Conservation (phyloP, 2,329 filamentous ascomycete genomes). For the Clarireedia hainanense region DNA sequence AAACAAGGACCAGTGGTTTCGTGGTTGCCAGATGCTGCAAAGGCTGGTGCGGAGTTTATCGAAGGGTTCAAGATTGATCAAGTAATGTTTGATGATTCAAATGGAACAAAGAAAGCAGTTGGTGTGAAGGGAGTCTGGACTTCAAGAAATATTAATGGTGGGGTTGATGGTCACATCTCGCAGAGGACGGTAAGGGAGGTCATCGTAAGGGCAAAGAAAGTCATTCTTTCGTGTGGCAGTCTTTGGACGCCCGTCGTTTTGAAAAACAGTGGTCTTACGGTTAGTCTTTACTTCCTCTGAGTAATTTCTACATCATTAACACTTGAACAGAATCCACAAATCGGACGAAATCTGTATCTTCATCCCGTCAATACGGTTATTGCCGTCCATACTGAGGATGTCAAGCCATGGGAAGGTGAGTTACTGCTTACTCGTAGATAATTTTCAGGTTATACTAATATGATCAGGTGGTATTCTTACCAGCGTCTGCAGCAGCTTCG, state of each 20-base stretch:
- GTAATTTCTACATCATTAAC: slow-evolving; percentile 4
- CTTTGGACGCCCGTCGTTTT: slow-evolving; percentile 72
- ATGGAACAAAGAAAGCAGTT: slow-evolving; percentile 46
- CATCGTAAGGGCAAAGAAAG: slow-evolving; percentile 68
- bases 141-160: slow-evolving; percentile 56
- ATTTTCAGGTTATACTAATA: neutral
- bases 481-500: slow-evolving; percentile 65
- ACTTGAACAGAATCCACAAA: slow-evolving; percentile 54
- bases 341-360: slow-evolving; percentile 73
- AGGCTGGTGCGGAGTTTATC: slow-evolving; percentile 70
- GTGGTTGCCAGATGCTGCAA: slow-evolving; percentile 73
- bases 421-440: neutral
- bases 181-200: slow-evolving; percentile 50
- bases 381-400: slow-evolving; percentile 62
- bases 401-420: slow-evolving; percentile 55
- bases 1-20: slow-evolving; percentile 74
- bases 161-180: slow-evolving; percentile 42
- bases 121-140: slow-evolving; percentile 72
- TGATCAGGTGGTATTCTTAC: slow-evolving; percentile 61
- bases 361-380: slow-evolving; percentile 60
- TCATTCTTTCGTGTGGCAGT: slow-evolving; percentile 70
- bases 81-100: slow-evolving; percentile 56
- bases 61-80: slow-evolving; percentile 71
- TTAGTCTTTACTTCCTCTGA: slow-evolving; percentile 22
- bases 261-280: slow-evolving; percentile 66